phyloP scores from a whole-genome alignment of 768 basidiomycete species.

The Suillus subalutaceus region DNA sequence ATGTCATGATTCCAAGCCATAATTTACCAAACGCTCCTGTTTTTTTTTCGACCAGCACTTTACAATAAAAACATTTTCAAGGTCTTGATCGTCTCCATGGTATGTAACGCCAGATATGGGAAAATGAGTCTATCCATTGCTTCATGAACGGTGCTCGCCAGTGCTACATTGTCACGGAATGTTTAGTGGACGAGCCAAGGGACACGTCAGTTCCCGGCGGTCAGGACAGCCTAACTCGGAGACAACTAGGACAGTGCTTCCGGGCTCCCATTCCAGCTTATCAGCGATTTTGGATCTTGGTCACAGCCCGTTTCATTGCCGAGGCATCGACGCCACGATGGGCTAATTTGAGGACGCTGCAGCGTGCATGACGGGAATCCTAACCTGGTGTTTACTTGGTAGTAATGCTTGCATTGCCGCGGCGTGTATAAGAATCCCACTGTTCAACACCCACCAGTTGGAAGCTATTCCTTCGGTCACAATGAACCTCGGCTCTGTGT shows the following conservation, averaged over 20 bases:
- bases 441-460: background rate
- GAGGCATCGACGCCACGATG: background rate
- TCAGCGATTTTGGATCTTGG: background rate
- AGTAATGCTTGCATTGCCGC: background rate
- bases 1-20: background rate
- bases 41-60: background rate
- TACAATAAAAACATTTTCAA: background rate
- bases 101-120: background rate
- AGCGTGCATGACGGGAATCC: background rate
- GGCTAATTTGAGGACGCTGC: constrained; percentile 3
- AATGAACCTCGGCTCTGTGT: background rate
- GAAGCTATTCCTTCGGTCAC: background rate
- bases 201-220: background rate
- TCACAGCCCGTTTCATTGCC: background rate
- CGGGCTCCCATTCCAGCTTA: background rate
- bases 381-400: background rate
- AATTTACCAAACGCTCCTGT: background rate
- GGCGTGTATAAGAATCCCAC: background rate
- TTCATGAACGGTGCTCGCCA: background rate
- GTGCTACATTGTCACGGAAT: background rate
- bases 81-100: background rate
- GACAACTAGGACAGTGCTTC: background rate
- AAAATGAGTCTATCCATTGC: background rate
- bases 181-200: background rate
- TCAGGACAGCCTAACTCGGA: background rate